Evolutionary conservation across 2,329 filamentous ascomycete species (phyloP).

Genomic region (Calonectria fujianensis): DNA sequence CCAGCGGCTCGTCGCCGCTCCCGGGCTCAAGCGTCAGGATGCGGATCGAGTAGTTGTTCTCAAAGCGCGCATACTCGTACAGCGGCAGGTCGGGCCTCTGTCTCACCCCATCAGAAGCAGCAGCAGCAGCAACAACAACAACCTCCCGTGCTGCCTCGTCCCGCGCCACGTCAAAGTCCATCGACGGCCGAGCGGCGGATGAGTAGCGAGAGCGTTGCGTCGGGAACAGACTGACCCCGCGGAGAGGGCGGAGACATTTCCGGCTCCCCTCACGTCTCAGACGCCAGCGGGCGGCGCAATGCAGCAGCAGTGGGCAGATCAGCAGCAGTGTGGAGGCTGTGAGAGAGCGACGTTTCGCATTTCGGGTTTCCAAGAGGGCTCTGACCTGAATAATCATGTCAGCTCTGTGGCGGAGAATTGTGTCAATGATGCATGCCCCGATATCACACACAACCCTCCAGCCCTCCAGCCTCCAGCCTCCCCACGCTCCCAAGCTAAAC

Average conservation of each 20-base stretch:
- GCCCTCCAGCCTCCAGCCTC: not conserved
- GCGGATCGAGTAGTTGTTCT: conserved; percentile 52
- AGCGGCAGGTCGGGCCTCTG: not conserved
- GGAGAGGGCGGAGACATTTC: conserved; percentile 1
- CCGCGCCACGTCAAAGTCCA: conserved; percentile 41
- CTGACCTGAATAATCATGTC: conserved; percentile 35
- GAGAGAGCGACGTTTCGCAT: not conserved
- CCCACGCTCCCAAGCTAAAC: conserved; percentile 15
- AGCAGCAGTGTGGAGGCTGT: conserved; percentile 9
- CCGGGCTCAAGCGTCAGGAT: conserved; percentile 59
- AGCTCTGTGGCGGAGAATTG: conserved; percentile 23
- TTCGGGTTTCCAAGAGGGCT: conserved; percentile 25
- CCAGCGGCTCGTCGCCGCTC: conserved; percentile 53
- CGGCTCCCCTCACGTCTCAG: conserved; percentile 10
- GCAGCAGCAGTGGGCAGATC: not conserved
- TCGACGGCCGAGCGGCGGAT: conserved; percentile 38
- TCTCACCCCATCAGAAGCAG: not conserved
- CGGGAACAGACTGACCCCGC: not conserved
- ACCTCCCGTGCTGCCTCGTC: conserved; percentile 9
- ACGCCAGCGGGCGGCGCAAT: conserved; percentile 4
- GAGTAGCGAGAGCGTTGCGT: conserved; percentile 24
- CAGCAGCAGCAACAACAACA: too few species aligned
- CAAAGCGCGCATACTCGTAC: conserved; percentile 53
- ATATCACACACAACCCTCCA: not conserved
- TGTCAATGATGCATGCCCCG: conserved; percentile 6